Evolutionary conservation across 129 eudicot species (phyloP).

Genomic region (Pittosporum tobira): DNA sequence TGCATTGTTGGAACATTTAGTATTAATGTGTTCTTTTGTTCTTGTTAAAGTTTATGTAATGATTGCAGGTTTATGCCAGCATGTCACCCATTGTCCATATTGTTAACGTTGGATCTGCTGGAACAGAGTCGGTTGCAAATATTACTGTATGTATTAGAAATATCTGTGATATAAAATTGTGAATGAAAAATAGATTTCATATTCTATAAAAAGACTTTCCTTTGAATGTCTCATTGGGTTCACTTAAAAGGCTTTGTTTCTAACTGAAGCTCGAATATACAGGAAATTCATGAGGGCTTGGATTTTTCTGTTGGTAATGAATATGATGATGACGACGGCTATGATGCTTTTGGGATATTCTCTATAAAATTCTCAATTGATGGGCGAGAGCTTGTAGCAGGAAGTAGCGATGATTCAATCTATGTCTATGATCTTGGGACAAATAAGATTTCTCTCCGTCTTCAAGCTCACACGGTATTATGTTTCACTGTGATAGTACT

Average conservation of each 20-base stretch:
- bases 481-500: neutral
- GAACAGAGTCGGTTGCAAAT: slow-evolving; percentile 76
- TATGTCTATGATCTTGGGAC: slow-evolving; percentile 78
- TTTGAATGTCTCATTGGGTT: neutral
- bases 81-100: slow-evolving; percentile 87
- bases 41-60: slow-evolving; percentile 7
- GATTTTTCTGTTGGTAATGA: slow-evolving; percentile 49
- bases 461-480: slow-evolving; percentile 74
- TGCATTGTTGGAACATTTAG: neutral
- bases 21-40: neutral
- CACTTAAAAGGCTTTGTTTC: neutral
- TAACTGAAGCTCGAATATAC: slow-evolving; percentile 12
- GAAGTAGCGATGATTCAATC: slow-evolving; percentile 63
- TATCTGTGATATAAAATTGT: neutral
- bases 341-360: slow-evolving; percentile 63
- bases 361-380: slow-evolving; percentile 85
- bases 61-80: slow-evolving; percentile 75
- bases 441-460: slow-evolving; percentile 46
- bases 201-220: neutral
- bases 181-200: neutral
- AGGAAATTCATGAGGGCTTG: slow-evolving; percentile 92
- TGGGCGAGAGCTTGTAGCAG: slow-evolving; percentile 88
- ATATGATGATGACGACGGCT: slow-evolving; percentile 34
- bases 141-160: slow-evolving; percentile 43
- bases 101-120: slow-evolving; percentile 64